Evolutionary conservation across 2,329 filamentous ascomycete species (phyloP), one percentile per base, ranked within the genome.

Genomic region (Hymenoscyphus occultus): DNA sequence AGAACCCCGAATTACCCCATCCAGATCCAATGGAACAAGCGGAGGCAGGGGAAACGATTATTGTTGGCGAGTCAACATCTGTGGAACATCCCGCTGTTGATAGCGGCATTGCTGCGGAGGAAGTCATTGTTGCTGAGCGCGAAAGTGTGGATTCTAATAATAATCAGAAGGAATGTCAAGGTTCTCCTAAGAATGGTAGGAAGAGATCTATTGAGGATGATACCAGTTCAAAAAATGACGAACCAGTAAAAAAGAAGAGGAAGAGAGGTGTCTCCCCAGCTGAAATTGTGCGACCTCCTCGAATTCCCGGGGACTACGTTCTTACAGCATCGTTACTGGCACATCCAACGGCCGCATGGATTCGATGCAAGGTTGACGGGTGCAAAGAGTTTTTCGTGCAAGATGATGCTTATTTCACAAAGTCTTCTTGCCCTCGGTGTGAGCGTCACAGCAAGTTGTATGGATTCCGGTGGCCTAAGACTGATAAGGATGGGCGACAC

Each of bases 381-480:
- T 99, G 95, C 78, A 85, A 86, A 60, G 84, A 84, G 0, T 86
- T 89, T 66, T 99, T 98, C 75, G 90, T 98, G 5, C 94, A 98
- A 76, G 84, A 87, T 51, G 90, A 98, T 69, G 92, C 92, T 0
- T 97, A 96, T 76, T 89, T 89, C 69, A 97, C 93, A 0, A 87
- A 90, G 61, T 88, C 90, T 59, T 90, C 92, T 16, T 99, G 95
- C 76, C 93, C 92, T 3, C 87, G 95, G 6, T 99, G 95, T 77
- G 95, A 99, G 79, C 86, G 95, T 0, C 95, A 99, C 75, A 96
- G 91, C 16, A 98, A 96, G 79, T 80, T 99, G 0, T 99, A 98
- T 75, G 96, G 96, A 0, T 97, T 91, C 74, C 83, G 90, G 64
- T 99, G 95, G 95, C 95, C 95, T 5, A 97, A 99, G 80, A 98